These are phyloP conservation scores for Austroboletus novae-zelandiae DNA, from an alignment of 1,284 basidiomycete genomes.

Conservation along the genomic window DNA sequence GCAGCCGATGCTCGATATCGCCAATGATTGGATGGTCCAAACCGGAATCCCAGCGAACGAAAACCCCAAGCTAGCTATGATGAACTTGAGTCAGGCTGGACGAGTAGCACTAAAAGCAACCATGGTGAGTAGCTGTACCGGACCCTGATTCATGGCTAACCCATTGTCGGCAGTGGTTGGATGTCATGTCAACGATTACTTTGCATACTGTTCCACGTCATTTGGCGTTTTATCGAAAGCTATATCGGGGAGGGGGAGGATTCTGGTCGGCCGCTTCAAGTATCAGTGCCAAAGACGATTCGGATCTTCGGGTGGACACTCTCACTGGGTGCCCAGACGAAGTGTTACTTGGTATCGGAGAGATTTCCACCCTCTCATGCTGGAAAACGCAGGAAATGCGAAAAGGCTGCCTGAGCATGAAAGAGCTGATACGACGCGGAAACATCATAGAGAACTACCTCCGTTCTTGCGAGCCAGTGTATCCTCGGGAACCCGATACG, in stretches of 20 bases:
- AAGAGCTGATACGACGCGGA: constrained; percentile 66
- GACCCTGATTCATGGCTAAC: constrained; percentile 6
- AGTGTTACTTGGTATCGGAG: constrained; percentile 70
- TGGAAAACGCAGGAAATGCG: constrained; percentile 68
- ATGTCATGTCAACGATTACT: constrained; percentile 68
- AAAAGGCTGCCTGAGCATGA: constrained; percentile 62
- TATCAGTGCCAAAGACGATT: constrained; percentile 28
- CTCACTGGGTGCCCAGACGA: constrained; percentile 75
- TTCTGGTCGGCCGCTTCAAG: constrained; percentile 34
- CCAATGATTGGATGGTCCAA: constrained; percentile 69
- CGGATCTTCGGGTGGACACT: constrained; percentile 55
- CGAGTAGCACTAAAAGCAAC: constrained; percentile 65
- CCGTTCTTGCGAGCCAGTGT: constrained; percentile 36
- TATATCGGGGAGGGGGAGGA: constrained; percentile 44
- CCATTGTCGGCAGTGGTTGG: constrained; percentile 57
- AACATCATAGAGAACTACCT: constrained; percentile 64
- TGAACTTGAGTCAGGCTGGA: constrained; percentile 48
- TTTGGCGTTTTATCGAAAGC: constrained; percentile 59
- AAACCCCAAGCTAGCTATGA: constrained; percentile 57
- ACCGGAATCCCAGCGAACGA: constrained; percentile 59
- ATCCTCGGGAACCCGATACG: constrained; percentile 32
- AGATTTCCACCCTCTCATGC: constrained; percentile 67
- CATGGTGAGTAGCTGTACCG: constrained; percentile 46
- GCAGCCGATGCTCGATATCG: constrained; percentile 60
- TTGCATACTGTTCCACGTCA: constrained; percentile 62